Conservation (phyloP, 345 rosid species). For the Euphorbia lathyris region DNA sequence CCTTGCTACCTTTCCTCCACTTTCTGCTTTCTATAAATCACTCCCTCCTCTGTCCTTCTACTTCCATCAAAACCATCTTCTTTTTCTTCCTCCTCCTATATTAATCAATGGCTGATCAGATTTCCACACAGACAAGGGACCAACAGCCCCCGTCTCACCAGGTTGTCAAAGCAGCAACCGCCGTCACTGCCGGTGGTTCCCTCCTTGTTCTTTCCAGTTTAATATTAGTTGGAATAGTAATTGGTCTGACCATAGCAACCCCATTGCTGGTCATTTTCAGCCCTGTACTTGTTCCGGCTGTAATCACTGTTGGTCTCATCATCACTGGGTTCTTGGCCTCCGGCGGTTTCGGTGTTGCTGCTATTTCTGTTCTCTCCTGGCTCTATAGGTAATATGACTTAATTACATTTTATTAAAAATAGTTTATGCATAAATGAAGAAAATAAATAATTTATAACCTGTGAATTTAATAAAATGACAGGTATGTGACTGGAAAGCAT, state of each 20-base stretch:
- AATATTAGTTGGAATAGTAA: slow-evolving; percentile 66
- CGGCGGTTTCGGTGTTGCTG: slow-evolving; percentile 79
- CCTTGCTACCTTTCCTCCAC: slow-evolving; percentile 17
- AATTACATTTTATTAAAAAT: too few species aligned
- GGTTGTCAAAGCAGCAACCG: slow-evolving; percentile 77
- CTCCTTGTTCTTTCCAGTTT: slow-evolving; percentile 71
- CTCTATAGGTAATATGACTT: slow-evolving; percentile 61
- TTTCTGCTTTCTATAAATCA: slow-evolving; percentile 15
- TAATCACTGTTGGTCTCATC: slow-evolving; percentile 45
- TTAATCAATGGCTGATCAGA: slow-evolving; percentile 47
- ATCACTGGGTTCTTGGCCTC: slow-evolving; percentile 68
- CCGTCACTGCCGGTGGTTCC: slow-evolving; percentile 75
- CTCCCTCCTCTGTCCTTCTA: not conserved
- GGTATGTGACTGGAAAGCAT: slow-evolving; percentile 73
- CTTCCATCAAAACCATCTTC: not conserved
- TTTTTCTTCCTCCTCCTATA: too few species aligned
- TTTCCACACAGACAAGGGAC: slow-evolving; percentile 6
- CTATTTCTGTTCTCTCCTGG: slow-evolving; percentile 75
- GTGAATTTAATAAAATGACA: slow-evolving; percentile 10
- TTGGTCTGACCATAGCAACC: slow-evolving; percentile 67
- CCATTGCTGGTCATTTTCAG: slow-evolving; percentile 84
- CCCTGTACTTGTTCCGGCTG: slow-evolving; percentile 81
- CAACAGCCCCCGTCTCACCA: slow-evolving; percentile 44
- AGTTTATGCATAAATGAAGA: too few species aligned
- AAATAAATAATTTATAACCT: not conserved